Evolutionary conservation across 768 basidiomycete genomes (phyloP).

Genomic region (Termitomyces sp.): DNA sequence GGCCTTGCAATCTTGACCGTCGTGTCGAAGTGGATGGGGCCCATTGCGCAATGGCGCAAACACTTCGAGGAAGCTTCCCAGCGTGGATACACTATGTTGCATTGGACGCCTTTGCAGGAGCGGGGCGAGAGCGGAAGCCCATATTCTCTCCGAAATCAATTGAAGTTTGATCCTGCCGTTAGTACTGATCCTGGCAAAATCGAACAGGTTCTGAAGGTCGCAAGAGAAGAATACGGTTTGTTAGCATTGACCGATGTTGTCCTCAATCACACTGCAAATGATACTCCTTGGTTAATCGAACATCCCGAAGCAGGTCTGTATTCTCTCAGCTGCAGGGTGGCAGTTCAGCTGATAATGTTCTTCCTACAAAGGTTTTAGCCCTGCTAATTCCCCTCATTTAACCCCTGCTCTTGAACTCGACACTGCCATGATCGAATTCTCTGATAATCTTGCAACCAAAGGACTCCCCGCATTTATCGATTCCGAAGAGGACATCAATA

Average conservation of each 20-base stretch:
- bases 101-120: slow-evolving; percentile 94
- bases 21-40: slow-evolving; percentile 98
- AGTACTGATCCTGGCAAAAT: slow-evolving; percentile 56
- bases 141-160: slow-evolving; percentile 90
- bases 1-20: slow-evolving; percentile 86
- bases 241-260: slow-evolving; percentile 93
- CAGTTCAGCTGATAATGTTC: background rate
- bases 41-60: slow-evolving; percentile 67
- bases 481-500: slow-evolving; percentile 64
- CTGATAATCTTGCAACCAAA: slow-evolving; percentile 53
- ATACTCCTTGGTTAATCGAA: slow-evolving; percentile 85
- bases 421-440: slow-evolving; percentile 79
- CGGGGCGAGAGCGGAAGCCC: slow-evolving; percentile 88
- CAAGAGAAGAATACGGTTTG: slow-evolving; percentile 83
- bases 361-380: slow-evolving; percentile 68
- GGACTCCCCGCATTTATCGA: slow-evolving; percentile 71
- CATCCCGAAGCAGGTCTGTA: slow-evolving; percentile 91
- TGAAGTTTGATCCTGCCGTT: slow-evolving; percentile 74
- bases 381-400: slow-evolving; percentile 88
- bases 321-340: background rate
- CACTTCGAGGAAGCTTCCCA: slow-evolving; percentile 82
- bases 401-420: slow-evolving; percentile 92
- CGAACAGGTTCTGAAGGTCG: slow-evolving; percentile 60
- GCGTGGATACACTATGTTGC: slow-evolving; percentile 97
- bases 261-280: slow-evolving; percentile 95